Evolutionary conservation across 305 asterid genomes (phyloP).

Genomic region (Coffea humblotiana): DNA sequence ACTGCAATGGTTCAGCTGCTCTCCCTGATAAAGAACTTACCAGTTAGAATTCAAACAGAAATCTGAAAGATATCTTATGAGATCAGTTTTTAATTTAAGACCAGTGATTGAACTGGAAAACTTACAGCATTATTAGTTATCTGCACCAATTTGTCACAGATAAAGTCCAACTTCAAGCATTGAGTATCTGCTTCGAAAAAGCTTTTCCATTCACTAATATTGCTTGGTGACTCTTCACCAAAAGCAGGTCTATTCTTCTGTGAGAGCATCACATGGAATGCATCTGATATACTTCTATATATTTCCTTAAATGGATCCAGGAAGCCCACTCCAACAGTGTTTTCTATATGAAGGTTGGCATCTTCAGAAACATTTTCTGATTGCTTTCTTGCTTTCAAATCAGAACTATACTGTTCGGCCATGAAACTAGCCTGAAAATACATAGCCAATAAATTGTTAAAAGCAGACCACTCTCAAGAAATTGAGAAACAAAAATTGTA

Average conservation of each 20-base stretch:
- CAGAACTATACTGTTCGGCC: slow-evolving; percentile 41
- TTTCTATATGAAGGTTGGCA: slow-evolving; percentile 17
- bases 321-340: slow-evolving; percentile 39
- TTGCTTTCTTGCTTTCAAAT: slow-evolving; percentile 31
- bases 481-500: neutral
- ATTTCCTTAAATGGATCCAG: slow-evolving; percentile 45
- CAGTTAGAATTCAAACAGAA: slow-evolving; percentile 7
- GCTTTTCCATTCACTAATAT: slow-evolving; percentile 61
- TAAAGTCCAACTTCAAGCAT: slow-evolving; percentile 55
- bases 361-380: slow-evolving; percentile 28
- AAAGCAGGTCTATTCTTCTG: slow-evolving; percentile 36
- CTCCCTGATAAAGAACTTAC: slow-evolving; percentile 48
- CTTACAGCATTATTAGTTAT: slow-evolving; percentile 64
- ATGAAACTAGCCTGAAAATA: slow-evolving; percentile 54
- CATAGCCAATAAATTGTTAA: slow-evolving; percentile 2
- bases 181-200: slow-evolving; percentile 51
- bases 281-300: slow-evolving; percentile 33
- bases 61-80: slow-evolving; percentile 15
- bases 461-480: neutral
- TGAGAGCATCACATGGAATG: slow-evolving; percentile 41
- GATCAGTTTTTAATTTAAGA: neutral
- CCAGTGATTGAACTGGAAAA: slow-evolving; percentile 16
- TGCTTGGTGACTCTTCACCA: slow-evolving; percentile 37
- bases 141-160: slow-evolving; percentile 48
- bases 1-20: slow-evolving; percentile 48